Evolutionary conservation across 202 grass and related monocot species (phyloP), one percentile per base, ranked within the genome.

Genomic region (Sporobolus alterniflorus): DNA sequence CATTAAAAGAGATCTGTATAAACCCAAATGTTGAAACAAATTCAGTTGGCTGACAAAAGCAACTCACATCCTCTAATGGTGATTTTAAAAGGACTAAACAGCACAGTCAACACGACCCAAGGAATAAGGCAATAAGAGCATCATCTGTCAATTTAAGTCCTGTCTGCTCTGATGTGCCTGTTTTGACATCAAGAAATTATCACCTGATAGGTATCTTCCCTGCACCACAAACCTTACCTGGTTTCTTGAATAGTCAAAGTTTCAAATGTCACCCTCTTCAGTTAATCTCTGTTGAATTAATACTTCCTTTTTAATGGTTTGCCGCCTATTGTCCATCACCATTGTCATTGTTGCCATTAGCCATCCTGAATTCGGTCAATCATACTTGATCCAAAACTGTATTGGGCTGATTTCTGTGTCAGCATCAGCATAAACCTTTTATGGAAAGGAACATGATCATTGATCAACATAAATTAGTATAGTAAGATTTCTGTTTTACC

Each of bases 81-180:
- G 87, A 90, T 77, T 95, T 87, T 74, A 98, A 98, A 88, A 93
- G 59, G 82, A 91, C 25, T 67, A 88, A 84, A 90, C 52, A 84
- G 29, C 76, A 75, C 65, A 81, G 70, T 75, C 60, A 70, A 9
- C 81, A 88, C 39, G 84, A 86, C 55, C 67, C 78, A 54, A 93
- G 75, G 78, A 84, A 52, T 75, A 83, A 75, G 75, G 55, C 52
- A 81, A 54, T 68, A 62, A 95, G 49, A 82, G 91, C 88, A 90
- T 98, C n/a, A n/a, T n/a, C n/a, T n/a, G n/a, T n/a, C n/a, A n/a
- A n/a, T n/a, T n/a, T n/a, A n/a, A n/a, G n/a, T n/a, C n/a, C n/a
- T n/a, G n/a, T n/a, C n/a, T n/a, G n/a, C n/a, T n/a, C n/a, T n/a
- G 92, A 51, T 88, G 86, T 98, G 88, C 82, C 82, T 73, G 15